Base-by-base conservation (phyloP, 768 basidiomycete species). In the Leccinum ochraceum region DNA sequence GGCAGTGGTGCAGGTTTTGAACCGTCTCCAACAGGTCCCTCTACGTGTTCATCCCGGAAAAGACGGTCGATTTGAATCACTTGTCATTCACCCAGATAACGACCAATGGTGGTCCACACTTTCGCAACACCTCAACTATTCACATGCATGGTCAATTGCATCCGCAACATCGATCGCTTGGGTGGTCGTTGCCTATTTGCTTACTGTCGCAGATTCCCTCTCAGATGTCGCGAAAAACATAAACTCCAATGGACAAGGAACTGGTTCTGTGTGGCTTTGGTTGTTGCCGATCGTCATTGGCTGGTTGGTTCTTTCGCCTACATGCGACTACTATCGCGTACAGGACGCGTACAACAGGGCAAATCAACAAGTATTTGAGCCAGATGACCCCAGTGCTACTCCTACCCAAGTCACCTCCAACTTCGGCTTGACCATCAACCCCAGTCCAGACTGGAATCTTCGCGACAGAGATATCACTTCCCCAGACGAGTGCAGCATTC, bases 191-290 rank as follows among this genome's bases (percentile, higher is more conserved):
- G 34, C 34, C 11, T 34, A 13, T 34, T 34, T 34, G 11, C 34
- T 34, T 34, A 34, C 34, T 34, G 34, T 34, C 4, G 11, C 11
- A 34, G 34, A 34, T 52, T 67, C 63, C 42, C 58, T 60, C 49
- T 59, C 58, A 14, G 62, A 50, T 34, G 37, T 72, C 6, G 42
- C 54, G 16, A 62, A 62, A 2, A 54, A 65, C 14, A 64, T 77
- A 36, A 67, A 72, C 26, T 68, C 70, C 1, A 75, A 74, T 46
- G 78, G 78, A 1, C 72, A 78, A 57, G 74, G 70, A 10, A 73
- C 77, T 7, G 78, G 74, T 11, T 73, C 75, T 1, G 61, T 75
- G 7, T 80, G 77, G 77, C 59, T 79, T 10, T 80, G 78, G 76
- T 71, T 80, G 11, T 26, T 51, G 17, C 50, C 50, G 28, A 51